Evolutionary conservation across 2,329 filamentous ascomycete genomes (phyloP).

Genomic region (Dothidotthia symphoricarpi): DNA sequence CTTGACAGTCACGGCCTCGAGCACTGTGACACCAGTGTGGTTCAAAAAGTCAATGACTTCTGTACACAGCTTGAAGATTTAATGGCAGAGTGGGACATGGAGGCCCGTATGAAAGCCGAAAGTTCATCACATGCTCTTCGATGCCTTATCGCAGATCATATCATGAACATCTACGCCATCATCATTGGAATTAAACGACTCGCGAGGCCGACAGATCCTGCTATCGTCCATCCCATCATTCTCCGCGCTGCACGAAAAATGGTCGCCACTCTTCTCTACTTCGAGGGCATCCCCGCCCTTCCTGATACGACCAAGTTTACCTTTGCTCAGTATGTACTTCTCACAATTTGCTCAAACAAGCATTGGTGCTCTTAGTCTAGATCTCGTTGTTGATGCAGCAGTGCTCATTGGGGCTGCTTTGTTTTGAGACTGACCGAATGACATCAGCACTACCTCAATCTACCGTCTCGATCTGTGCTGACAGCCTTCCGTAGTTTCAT

Average conservation of each 20-base stretch:
- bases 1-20: constrained; percentile 12
- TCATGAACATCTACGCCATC: constrained; percentile 24
- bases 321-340: constrained; percentile 22
- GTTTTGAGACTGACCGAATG: too few species aligned
- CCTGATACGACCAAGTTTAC: constrained; percentile 7
- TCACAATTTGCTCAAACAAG: too few species aligned
- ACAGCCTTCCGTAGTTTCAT: constrained; percentile 19
- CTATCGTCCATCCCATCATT: constrained; percentile 13
- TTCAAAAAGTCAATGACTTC: constrained; percentile 16
- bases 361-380: neutral
- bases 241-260: constrained; percentile 27
- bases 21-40: constrained; percentile 1
- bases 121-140: constrained; percentile 5
- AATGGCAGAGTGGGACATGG: constrained; percentile 23
- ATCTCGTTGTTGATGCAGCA: neutral
- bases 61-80: constrained; percentile 19
- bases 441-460: too few species aligned
- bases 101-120: constrained; percentile 10
- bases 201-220: constrained; percentile 5
- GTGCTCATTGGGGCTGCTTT: too few species aligned
- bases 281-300: constrained; percentile 6
- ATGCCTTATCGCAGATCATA: constrained; percentile 24
- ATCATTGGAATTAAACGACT: constrained; percentile 29
- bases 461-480: neutral
- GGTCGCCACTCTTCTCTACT: constrained; percentile 20